Percentiles rank a stretch among this genome's conserved stretches.
Evolutionary conservation across 2,329 filamentous ascomycete genomes (phyloP).

Genomic region (Pezicula radicicola): DNA sequence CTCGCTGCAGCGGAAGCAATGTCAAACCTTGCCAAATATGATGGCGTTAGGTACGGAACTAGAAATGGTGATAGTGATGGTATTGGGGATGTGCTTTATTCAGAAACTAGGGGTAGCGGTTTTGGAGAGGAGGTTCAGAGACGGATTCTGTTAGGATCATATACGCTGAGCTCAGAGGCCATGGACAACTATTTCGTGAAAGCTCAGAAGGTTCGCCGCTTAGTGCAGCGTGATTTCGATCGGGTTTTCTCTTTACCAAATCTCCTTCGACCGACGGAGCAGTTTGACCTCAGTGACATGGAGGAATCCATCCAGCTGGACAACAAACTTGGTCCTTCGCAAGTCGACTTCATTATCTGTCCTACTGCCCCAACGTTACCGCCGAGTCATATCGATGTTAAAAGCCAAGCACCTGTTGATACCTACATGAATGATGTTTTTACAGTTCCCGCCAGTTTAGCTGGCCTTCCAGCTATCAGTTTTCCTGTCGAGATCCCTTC

Average conservation of each 20-base stretch:
- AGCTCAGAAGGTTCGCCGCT: constrained; percentile 80
- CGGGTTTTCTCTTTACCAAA: constrained; percentile 68
- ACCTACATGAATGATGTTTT: constrained; percentile 93
- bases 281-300: constrained; percentile 60
- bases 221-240: constrained; percentile 87
- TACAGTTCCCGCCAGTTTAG: constrained; percentile 90
- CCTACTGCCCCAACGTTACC: constrained; percentile 81
- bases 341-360: constrained; percentile 83
- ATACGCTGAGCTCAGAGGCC: constrained; percentile 83
- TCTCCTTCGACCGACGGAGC: constrained; percentile 54
- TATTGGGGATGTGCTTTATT: constrained; percentile 66
- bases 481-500: constrained; percentile 56
- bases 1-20: constrained; percentile 93
- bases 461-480: constrained; percentile 84
- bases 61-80: constrained; percentile 43
- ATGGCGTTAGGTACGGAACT: constrained; percentile 85
- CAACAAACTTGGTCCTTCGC: constrained; percentile 53
- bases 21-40: constrained; percentile 95
- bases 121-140: constrained; percentile 85
- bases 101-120: constrained; percentile 66
- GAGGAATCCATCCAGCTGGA: constrained; percentile 47
- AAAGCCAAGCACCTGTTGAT: constrained; percentile 57
- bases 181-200: constrained; percentile 97
- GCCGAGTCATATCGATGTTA: constrained; percentile 59
- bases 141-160: constrained; percentile 85